Evolutionary conservation across 345 rosid genomes (phyloP), one percentile per base, ranked within the genome.

Genomic region (Lepidium didymum): DNA sequence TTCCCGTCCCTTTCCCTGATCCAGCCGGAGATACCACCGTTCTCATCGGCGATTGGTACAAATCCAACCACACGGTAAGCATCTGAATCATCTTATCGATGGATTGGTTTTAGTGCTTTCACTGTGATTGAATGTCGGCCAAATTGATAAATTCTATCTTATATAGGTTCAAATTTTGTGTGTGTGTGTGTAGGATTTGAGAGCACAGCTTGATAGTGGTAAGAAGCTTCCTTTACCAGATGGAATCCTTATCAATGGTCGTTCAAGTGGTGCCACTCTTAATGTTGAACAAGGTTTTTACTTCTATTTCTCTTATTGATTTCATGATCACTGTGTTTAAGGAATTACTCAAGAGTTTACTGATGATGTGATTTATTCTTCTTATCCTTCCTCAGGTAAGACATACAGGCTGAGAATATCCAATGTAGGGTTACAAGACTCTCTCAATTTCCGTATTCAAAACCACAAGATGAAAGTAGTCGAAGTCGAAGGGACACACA

Each of bases 401-500:
- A 87, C 90, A 10, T 94, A 88, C 82, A 82, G 99, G 84, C 70
- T 94, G 6, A 85, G 99, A 68, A 87, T 94, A 76, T 94, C 96
- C 14, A 94, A 94, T 54, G 93, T 91, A 18, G 99, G 99, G 37
- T 42, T 94, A 76, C 96, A 87, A 68, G 74, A 80, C 74, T 79
- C 97, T 16, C 91, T 94, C 57, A 94, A 94, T 80, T 94, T 94
- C 83, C 83, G 96, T 3, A 89, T 94, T 75, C 96, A 91, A 73
- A 80, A 88, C 79, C 99, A 94, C 77, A 87, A 73, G 67, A 76
- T 94, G 93, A 78, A 71, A 50, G 52, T 94, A 51, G 84, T 91
- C 4, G 99, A 94, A 80, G 97, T 94, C 1, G 99, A 94, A 79
- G 99, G 99, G 14, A 94, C 83, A 3, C 97, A 94, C 11, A 85